phyloP scores from a whole-genome alignment of 768 basidiomycete genomes.

The Russula griseocarnosa region DNA sequence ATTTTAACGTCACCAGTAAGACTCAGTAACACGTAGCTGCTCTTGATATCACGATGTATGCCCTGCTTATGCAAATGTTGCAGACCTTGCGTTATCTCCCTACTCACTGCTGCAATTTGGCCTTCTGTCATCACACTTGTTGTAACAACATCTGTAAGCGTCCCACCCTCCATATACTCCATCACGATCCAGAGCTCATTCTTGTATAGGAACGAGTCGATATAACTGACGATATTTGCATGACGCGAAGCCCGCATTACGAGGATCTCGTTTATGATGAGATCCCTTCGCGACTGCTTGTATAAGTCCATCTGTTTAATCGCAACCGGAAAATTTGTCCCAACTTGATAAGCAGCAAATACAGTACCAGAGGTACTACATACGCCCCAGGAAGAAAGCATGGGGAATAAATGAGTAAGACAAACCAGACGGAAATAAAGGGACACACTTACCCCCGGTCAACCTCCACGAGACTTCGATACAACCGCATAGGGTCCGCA shows the following conservation, averaged over 20 bases:
- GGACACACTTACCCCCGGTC: constrained; percentile 80
- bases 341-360: constrained; percentile 96
- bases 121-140: constrained; percentile 73
- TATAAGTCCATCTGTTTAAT: constrained; percentile 99
- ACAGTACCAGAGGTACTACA: constrained; percentile 93
- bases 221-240: constrained; percentile 99
- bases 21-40: constrained; percentile 90
- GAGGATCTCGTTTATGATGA: constrained; percentile 99
- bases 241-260: constrained; percentile 97
- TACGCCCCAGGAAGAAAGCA: too few relatives aligned
- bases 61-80: constrained; percentile 96
- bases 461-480: constrained; percentile 91
- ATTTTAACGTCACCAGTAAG: constrained; percentile 96
- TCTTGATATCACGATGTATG: constrained; percentile 98
- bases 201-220: constrained; percentile 96
- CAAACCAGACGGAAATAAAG: not conserved
- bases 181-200: constrained; percentile 99
- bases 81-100: constrained; percentile 89
- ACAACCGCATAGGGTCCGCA: constrained; percentile 91
- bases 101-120: constrained; percentile 83
- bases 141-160: constrained; percentile 94
- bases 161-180: constrained; percentile 99
- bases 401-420: not conserved
- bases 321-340: constrained; percentile 88
- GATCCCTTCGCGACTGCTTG: constrained; percentile 98